Base-by-base conservation (phyloP, 148 eudicot genomes). In the Beta vulgaris region DNA sequence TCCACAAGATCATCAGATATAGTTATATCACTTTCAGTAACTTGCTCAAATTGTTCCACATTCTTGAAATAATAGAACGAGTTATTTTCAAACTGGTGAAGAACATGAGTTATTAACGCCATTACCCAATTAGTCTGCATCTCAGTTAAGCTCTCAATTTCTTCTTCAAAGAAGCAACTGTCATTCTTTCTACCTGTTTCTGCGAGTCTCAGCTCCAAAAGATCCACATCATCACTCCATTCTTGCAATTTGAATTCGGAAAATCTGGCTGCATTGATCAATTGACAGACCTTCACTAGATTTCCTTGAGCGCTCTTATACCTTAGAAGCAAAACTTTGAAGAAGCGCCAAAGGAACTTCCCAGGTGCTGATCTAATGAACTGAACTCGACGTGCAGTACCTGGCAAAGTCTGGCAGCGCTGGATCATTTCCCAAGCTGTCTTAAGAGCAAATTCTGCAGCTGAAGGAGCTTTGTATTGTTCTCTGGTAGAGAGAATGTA, bases 401-500 rank as follows among this genome's bases (percentile, higher is more conserved):
- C 71, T 32, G 88, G 90, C 77, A 87, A 77, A 55, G 80, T 83
- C 70, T 75, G 81, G 83, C 85, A 74, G 7, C 85, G 77, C 71
- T 85, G 72, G 60, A 85, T 83, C 85, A 87, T 72, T 78, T 87
- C 83, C 88, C 86, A 81, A 18, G 85, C 76, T 76, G 78, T 66
- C 72, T 81, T 87, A 7, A 87, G 83, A 28, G 80, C 85, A 77
- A 59, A 74, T 51, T 87, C 90, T 32, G 81, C 86, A 76, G 85
- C 72, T 49, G 59, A 57, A 11, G 88, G 90, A 79, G 86, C 87
- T 79, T 77, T 82, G 69, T 80, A 79, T 68, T 85, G 88, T 77
- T 85, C 90, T 44, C 81, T 83, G 23, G 81, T 72, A 13, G 80
- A 73, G 29, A 87, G 80, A 77, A 82, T 58, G 71, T 76, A 85